Conservation (phyloP, 2,329 filamentous ascomycete genomes). For the Orbilia blumenaviensis region DNA sequence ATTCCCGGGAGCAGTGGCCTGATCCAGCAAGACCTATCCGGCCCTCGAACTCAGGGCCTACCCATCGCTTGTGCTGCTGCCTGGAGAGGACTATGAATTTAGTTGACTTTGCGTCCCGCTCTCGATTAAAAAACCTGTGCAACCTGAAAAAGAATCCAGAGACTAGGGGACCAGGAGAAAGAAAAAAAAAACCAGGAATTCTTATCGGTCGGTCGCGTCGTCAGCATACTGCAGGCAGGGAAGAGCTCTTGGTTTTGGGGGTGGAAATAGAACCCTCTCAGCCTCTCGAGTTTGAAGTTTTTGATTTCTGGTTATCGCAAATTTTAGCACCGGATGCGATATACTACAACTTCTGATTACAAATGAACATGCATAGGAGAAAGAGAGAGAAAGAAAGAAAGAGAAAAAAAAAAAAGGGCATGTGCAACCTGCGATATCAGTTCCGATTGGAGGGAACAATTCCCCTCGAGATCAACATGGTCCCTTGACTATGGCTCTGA, state of each 20-base stretch:
- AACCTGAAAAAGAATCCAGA: too few species aligned
- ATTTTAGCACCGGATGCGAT: too few species aligned
- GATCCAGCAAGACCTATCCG: conserved; percentile 1
- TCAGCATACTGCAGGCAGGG: too few species aligned
- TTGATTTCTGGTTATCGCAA: not conserved
- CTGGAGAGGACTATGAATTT: not conserved
- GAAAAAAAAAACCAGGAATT: too few species aligned
- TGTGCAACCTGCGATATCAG: not conserved
- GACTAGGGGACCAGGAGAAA: too few species aligned
- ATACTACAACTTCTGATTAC: not conserved
- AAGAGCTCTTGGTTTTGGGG: too few species aligned
- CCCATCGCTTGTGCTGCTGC: conserved; percentile 9
- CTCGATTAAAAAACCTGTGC: not conserved
- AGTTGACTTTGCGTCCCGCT: not conserved
- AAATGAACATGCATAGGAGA: conserved; percentile 1
- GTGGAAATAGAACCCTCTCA: too few species aligned
- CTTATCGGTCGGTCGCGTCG: too few species aligned
- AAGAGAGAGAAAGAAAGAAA: not conserved
- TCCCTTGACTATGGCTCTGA: not conserved
- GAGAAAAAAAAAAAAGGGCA: not conserved
- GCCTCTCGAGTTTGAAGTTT: not conserved
- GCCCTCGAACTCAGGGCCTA: not conserved
- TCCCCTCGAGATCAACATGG: too few species aligned
- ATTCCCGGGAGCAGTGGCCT: conserved; percentile 11
- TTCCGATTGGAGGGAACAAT: not conserved